A percentile compares a stretch with the other conserved stretches of the same genome.
phyloP scores from a whole-genome alignment of 73 alveolate species.

The Paramecium biaurelia region DNA sequence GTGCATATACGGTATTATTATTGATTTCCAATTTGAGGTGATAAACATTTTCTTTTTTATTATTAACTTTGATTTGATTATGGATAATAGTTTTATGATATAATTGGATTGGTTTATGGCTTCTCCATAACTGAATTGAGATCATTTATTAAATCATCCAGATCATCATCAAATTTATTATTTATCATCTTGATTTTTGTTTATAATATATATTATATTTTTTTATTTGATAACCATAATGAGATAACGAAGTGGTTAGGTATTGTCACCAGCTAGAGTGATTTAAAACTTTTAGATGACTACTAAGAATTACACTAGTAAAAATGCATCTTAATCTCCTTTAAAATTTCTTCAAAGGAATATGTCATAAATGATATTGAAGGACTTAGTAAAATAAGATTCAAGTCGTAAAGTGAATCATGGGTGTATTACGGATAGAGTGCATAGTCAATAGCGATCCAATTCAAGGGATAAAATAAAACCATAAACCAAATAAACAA shows the following conservation, averaged over 20 bases:
- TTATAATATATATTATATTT: background rate
- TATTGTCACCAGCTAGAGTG: background rate
- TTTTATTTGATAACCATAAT: background rate
- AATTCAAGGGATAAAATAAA: background rate
- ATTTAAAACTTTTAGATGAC: background rate
- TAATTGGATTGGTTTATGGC: background rate
- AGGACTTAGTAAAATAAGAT: background rate
- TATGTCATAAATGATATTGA: background rate
- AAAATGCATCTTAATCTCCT: conserved; percentile 6
- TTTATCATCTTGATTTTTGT: background rate
- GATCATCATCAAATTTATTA: background rate
- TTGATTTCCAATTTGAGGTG: background rate
- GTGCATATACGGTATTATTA: background rate
- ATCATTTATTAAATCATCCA: background rate
- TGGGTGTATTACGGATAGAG: conserved; percentile 31
- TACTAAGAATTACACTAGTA: background rate
- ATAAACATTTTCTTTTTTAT: background rate
- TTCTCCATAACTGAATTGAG: background rate
- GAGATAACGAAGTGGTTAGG: conserved; percentile 34
- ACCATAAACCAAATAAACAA: background rate
- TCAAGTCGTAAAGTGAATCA: background rate
- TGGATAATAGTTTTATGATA: background rate
- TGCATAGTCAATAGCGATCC: conserved; percentile 21
- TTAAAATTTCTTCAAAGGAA: background rate
- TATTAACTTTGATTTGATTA: background rate